Evolutionary conservation across 2,329 filamentous ascomycete genomes (phyloP).

Genomic region (Talaromyces sp.): DNA sequence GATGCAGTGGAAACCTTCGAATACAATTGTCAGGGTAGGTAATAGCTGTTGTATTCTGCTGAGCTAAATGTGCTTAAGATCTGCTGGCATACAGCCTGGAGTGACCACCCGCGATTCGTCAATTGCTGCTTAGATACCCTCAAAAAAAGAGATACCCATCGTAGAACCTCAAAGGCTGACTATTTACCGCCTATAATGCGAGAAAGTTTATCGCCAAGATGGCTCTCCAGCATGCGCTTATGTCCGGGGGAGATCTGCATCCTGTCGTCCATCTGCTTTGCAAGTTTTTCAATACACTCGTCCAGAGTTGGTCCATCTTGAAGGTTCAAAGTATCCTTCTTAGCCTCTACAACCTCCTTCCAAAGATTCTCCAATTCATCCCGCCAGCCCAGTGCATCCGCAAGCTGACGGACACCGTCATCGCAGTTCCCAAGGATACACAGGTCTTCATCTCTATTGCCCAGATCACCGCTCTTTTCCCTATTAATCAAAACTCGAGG

Average conservation of each 20-base stretch:
- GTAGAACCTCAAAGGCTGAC: too few species aligned
- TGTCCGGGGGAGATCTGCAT: slow-evolving; percentile 47
- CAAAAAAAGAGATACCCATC: too few species aligned
- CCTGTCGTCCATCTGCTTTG: slow-evolving; percentile 51
- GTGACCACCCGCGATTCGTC: too few species aligned
- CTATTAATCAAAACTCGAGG: slow-evolving; percentile 80
- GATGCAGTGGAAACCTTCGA: too few species aligned
- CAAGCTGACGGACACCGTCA: slow-evolving; percentile 69
- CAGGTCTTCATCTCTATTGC: slow-evolving; percentile 73
- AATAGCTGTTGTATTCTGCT: too few species aligned
- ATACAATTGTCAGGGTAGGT: too few species aligned
- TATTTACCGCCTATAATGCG: too few species aligned
- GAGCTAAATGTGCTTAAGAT: too few species aligned
- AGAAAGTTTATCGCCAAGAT: slow-evolving; percentile 28
- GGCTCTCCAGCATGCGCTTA: slow-evolving; percentile 35
- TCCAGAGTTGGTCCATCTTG: slow-evolving; percentile 50
- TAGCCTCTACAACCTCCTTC: slow-evolving; percentile 62
- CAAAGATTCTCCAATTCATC: slow-evolving; percentile 75
- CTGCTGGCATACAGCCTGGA: too few species aligned
- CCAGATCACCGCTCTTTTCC: slow-evolving; percentile 75
- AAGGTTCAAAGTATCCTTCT: slow-evolving; percentile 47
- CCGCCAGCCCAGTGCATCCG: slow-evolving; percentile 74
- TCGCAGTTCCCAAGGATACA: slow-evolving; percentile 76
- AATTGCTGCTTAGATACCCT: too few species aligned
- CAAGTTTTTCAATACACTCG: slow-evolving; percentile 55